Evolutionary conservation across 2,329 filamentous ascomycete species (phyloP).

Genomic region (Aspergillus chevalieri): DNA sequence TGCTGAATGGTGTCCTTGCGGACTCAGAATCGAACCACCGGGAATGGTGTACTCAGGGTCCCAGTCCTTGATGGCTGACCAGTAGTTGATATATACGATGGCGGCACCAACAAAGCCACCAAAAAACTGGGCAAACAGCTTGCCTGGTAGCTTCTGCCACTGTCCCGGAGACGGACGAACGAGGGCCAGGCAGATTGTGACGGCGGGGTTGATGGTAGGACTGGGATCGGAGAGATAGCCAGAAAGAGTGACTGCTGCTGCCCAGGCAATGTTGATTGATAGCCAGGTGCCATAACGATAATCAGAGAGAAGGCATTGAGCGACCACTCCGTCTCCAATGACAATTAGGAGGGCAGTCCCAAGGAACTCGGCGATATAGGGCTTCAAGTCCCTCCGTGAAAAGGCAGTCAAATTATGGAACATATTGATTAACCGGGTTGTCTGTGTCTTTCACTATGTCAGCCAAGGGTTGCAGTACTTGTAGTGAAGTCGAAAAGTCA

Average conservation of each 20-base stretch:
- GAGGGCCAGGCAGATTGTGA: conserved; percentile 20
- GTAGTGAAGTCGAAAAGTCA: too few species aligned
- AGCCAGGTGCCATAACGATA: conserved; percentile 29
- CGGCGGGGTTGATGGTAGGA: conserved; percentile 23
- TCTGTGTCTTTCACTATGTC: background rate
- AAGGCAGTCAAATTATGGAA: conserved; percentile 1
- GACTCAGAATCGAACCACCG: conserved; percentile 23
- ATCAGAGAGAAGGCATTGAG: conserved; percentile 25
- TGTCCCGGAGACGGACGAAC: conserved; percentile 22
- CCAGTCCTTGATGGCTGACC: conserved; percentile 25
- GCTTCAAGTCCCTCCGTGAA: conserved; percentile 16
- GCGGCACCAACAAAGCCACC: conserved; percentile 26
- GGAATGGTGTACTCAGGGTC: conserved; percentile 27
- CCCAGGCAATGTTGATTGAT: conserved; percentile 30
- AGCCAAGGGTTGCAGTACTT: background rate
- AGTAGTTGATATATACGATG: conserved; percentile 26
- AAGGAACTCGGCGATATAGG: conserved; percentile 26
- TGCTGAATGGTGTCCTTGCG: conserved; percentile 22
- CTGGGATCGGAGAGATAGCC: conserved; percentile 23
- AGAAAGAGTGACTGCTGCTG: conserved; percentile 22
- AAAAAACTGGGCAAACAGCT: conserved; percentile 22
- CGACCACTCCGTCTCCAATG: conserved; percentile 28
- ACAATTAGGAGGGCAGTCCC: conserved; percentile 27
- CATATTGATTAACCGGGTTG: background rate
- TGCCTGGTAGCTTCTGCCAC: conserved; percentile 23